Base-by-base conservation (phyloP, 768 basidiomycete species). In the Neoboletus brunneissimus region DNA sequence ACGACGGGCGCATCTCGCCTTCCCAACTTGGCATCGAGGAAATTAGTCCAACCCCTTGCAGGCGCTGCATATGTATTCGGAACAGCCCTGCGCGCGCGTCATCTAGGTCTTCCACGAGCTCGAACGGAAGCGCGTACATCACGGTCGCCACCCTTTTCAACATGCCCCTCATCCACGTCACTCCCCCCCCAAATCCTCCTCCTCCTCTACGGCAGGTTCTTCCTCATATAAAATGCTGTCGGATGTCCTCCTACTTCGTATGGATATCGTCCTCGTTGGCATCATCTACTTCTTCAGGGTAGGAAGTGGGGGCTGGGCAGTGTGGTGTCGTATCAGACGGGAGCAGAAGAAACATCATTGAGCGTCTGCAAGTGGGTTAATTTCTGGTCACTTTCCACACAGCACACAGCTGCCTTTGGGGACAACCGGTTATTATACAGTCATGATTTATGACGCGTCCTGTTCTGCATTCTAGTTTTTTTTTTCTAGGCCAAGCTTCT, bases 81-180 rank as follows among this genome's bases (percentile, higher is more conserved):
- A 7, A 61, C 55, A n/a, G 57, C 51, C 15, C 72, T n/a, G n/a
- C 58, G 58, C 77, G 72, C 70, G 38, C 78, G 69, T 43, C 75
- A 70, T 58, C 75, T 60, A 43, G 80, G 73, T 56, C 73, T 62
- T 45, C 73, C 70, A 57, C 79, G 60, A 52, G 75, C 54, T 25
- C 76, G 64, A 38, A 69, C 65, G 7, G 67, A 65, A 23, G 72
- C 56, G 49, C 61, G 69, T 51, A 63, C 66, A 6, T 74, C 73
- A 40, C 71, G 71, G 38, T 76, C 79, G 23, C 55, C 70, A 40
- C 65, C 64, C n/a, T 66, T 71, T 4, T 67, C 69, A 34, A 70
- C 71, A n/a, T 68, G 64, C 10, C 62, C 62, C 4, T 72, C 75
- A 32, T 63, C 64, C 18, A 61, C 59, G 2, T 66, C 68, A 48